Evolutionary conservation across 2,329 filamentous ascomycete genomes (phyloP), one percentile per base, ranked within the genome.

Genomic region (Sporothrix brasiliensis): DNA sequence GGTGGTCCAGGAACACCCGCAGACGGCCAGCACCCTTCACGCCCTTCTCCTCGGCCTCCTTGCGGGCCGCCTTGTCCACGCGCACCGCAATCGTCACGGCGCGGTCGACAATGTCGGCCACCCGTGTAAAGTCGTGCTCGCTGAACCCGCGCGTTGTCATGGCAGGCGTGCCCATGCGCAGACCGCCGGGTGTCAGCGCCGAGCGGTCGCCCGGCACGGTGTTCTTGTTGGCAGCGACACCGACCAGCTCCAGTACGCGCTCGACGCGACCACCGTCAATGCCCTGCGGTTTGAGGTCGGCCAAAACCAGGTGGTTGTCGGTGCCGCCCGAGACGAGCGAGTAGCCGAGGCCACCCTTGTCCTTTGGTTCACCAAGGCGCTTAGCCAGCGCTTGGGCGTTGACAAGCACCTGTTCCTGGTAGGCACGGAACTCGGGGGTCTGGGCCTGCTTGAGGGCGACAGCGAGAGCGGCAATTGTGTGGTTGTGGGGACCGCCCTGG

Each of bases 141-240:
- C 86, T 87, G 80, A 99, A 94, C n/a, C 94, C 95, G 72, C 95
- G 89, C 21, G 93, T 97, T 27, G 95, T 98, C 95, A 99, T 99
- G 75, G 95, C 95, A 0, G 95, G 95, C 0, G 94, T 95, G 70
- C 95, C 95, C 82, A 99, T 94, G 75, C 95, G 91, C 74, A 99
- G 86, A 74, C 95, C 95, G 75, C 94, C 94, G 16, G 95, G 95
- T 74, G 94, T 92, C 78, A 99, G 87, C 0, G 95, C 95, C 0
- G 93, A 97, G 79, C 91, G 92, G 82, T 99, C 95, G 56, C 94
- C 95, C 0, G 95, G 95, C 0, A 97, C 94, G 9, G 95, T 97
- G 84, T 99, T 99, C 87, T 99, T 99, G 86, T 99, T 99, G 79
- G 92, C 91, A n/a, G 95, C 95, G 68, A 98, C 94, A 76, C 94